Percentiles rank a stretch among this genome's conserved stretches.
Conservation (phyloP, 2,329 filamentous ascomycete species). For the Alternaria rosae region DNA sequence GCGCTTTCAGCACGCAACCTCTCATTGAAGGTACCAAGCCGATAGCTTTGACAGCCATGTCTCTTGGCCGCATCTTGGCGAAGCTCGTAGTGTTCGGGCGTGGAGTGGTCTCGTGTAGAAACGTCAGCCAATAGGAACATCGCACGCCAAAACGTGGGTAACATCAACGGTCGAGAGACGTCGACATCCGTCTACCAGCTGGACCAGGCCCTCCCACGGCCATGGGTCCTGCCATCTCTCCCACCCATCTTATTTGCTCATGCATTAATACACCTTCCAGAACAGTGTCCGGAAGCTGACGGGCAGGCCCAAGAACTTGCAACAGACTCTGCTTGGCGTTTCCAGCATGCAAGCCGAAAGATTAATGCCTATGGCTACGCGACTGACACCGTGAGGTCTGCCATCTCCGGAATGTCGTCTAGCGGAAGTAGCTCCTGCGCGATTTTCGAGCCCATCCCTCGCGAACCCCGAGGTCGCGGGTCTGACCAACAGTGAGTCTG, state of each 20-base stretch:
- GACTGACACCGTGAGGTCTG: neutral
- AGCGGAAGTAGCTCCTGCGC: neutral
- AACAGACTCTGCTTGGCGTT: neutral
- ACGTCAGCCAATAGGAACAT: neutral
- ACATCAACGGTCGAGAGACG: neutral
- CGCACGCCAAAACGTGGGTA: neutral
- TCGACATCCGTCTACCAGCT: neutral
- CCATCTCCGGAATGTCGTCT: neutral
- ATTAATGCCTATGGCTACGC: neutral
- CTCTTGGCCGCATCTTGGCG: conserved; percentile 2
- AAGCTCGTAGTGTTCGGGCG: neutral
- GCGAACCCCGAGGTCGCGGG: neutral
- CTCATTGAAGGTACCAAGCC: conserved; percentile 10
- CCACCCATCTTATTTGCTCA: neutral
- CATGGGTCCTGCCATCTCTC: neutral
- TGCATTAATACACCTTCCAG: conserved; percentile 1
- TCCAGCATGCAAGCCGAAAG: neutral
- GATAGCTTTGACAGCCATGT: neutral
- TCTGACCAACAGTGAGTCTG: neutral
- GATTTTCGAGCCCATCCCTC: neutral
- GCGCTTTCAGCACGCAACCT: neutral
- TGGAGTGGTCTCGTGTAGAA: neutral
- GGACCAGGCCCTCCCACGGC: neutral
- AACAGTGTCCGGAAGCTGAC: conserved; percentile 1
- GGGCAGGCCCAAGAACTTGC: neutral